Evolutionary conservation across 2,329 filamentous ascomycete genomes (phyloP).

Genomic region (Chrysosphaeria jannelii): DNA sequence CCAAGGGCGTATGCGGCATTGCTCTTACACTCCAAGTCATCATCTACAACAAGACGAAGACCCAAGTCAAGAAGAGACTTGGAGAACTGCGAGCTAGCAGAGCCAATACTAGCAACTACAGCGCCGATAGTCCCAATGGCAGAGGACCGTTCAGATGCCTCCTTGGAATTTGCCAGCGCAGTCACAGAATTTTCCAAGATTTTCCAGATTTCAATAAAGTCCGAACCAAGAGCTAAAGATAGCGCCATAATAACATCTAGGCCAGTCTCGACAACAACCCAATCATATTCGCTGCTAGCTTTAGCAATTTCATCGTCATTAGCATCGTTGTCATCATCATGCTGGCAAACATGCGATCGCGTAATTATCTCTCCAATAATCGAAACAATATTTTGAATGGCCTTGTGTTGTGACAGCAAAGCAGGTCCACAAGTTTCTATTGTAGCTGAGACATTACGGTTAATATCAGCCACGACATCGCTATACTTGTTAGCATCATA

Average conservation of each 20-base stretch:
- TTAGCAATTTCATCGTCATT: constrained; percentile 46
- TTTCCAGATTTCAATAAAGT: constrained; percentile 77
- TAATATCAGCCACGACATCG: constrained; percentile 75
- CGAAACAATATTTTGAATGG: constrained; percentile 47
- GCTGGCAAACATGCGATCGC: constrained; percentile 75
- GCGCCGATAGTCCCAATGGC: constrained; percentile 82
- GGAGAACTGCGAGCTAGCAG: constrained; percentile 57
- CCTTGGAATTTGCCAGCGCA: constrained; percentile 62
- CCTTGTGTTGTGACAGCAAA: constrained; percentile 41
- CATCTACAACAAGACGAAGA: constrained; percentile 62
- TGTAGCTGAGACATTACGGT: constrained; percentile 70
- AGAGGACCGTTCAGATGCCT: constrained; percentile 64
- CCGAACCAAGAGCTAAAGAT: constrained; percentile 47
- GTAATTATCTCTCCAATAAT: constrained; percentile 54
- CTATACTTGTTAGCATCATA: constrained; percentile 15
- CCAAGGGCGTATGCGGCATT: constrained; percentile 85
- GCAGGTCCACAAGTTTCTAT: constrained; percentile 77
- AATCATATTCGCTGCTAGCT: constrained; percentile 78
- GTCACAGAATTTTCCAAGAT: constrained; percentile 79
- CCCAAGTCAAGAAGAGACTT: constrained; percentile 46
- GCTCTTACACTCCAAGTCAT: constrained; percentile 75
- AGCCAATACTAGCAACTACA: constrained; percentile 59
- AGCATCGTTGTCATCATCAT: constrained; percentile 58
- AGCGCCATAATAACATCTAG: constrained; percentile 73
- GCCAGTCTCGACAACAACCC: constrained; percentile 84